These are phyloP conservation scores for Phaeosphaeriaceae sp. DNA, from an alignment of 2,329 filamentous ascomycete species.

Conservation along the genomic window DNA sequence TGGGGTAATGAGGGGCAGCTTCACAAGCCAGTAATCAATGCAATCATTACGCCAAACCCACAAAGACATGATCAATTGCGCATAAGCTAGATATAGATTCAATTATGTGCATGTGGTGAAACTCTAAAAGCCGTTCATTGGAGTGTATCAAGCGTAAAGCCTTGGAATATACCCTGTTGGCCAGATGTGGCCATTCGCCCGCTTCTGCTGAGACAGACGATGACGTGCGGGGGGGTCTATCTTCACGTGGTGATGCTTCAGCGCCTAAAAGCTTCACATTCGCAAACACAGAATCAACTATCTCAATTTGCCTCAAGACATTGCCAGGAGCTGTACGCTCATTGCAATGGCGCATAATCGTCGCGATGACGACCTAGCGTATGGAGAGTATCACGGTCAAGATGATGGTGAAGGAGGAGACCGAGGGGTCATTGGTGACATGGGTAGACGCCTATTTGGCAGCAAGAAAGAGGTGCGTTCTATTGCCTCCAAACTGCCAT, in stretches of 20 bases:
- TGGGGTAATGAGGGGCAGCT: not conserved
- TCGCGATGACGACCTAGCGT: constrained; percentile 61
- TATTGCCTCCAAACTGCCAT: constrained; percentile 21
- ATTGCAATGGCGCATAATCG: constrained; percentile 39
- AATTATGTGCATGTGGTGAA: no score
- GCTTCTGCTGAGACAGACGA: not conserved
- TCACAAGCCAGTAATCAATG: no score
- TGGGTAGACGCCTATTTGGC: constrained; percentile 55
- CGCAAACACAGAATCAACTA: not conserved
- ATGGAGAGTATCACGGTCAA: constrained; percentile 58
- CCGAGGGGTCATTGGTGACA: constrained; percentile 60
- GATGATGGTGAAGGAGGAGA: constrained; percentile 52
- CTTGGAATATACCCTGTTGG: not conserved
- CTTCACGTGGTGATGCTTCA: not conserved
- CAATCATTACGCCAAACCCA: no score
- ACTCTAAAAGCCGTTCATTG: no score
- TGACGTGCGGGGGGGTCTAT: not conserved
- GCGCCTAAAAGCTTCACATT: constrained; percentile 1
- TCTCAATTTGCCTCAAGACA: not conserved
- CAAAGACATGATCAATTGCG: no score
- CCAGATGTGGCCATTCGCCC: not conserved
- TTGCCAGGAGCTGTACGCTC: constrained; percentile 19
- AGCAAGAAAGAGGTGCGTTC: constrained; percentile 40
- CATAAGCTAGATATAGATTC: no score
- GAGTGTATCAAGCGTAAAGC: no score